phyloP scores from a whole-genome alignment of 768 basidiomycete genomes.

The Gyrodon lividus region DNA sequence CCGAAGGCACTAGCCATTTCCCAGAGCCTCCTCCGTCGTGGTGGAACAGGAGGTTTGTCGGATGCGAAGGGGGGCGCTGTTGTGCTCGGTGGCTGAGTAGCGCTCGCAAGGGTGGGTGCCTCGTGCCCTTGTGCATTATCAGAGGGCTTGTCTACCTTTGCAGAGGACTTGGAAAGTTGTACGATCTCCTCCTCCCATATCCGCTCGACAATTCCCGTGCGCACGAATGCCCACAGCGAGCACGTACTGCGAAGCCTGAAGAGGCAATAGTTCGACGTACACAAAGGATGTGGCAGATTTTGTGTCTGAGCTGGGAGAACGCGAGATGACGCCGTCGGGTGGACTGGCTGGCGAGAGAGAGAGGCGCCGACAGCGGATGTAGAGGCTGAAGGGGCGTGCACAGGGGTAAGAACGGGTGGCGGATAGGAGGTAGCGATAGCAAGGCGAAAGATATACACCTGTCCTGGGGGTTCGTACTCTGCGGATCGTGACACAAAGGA shows the following conservation, averaged over 20 bases:
- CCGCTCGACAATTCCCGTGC: slow-evolving; percentile 77
- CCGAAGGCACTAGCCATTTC: slow-evolving; percentile 64
- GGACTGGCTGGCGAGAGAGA: slow-evolving; percentile 16
- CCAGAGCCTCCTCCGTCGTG: slow-evolving; percentile 63
- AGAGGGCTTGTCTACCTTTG: slow-evolving; percentile 6
- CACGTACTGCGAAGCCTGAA: slow-evolving; percentile 82
- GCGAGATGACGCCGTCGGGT: slow-evolving; percentile 46
- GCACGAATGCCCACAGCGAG: slow-evolving; percentile 85
- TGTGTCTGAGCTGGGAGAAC: slow-evolving; percentile 23
- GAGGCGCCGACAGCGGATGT: slow-evolving; percentile 27
- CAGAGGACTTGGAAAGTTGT: slow-evolving; percentile 30
- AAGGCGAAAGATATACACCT: slow-evolving; percentile 72
- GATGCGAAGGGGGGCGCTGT: slow-evolving; percentile 3
- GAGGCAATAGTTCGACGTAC: slow-evolving; percentile 84
- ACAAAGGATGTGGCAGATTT: slow-evolving; percentile 59
- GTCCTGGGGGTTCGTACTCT: slow-evolving; percentile 34
- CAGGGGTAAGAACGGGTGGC: slow-evolving; percentile 21
- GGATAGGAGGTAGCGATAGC: slow-evolving; percentile 28
- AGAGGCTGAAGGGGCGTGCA: slow-evolving; percentile 31
- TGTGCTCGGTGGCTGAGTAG: slow-evolving; percentile 1
- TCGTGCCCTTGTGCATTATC: slow-evolving; percentile 9
- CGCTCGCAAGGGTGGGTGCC: neutral
- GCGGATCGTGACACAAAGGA: slow-evolving; percentile 32
- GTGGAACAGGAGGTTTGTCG: slow-evolving; percentile 62
- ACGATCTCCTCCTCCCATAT: slow-evolving; percentile 82